These are phyloP conservation scores for Aeschynomene evenia DNA, from an alignment of 306 rosid genomes.

Conservation along the genomic window DNA sequence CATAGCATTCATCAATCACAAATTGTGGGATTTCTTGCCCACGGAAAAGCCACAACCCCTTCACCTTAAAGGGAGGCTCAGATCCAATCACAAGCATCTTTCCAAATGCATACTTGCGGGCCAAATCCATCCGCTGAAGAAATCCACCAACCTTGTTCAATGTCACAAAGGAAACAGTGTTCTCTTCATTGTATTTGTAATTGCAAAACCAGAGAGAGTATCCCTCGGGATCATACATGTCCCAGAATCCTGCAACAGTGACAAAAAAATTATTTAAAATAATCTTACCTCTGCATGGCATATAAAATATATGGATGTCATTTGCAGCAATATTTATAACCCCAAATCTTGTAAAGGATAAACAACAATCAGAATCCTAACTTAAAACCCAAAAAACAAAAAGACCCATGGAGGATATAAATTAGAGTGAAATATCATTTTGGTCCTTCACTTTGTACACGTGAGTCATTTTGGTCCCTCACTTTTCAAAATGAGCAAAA, in stretches of 20 bases:
- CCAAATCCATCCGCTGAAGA: constrained; percentile 77
- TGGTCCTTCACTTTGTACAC: no score
- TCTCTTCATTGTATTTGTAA: constrained; percentile 76
- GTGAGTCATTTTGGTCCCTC: no score
- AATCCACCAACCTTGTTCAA: constrained; percentile 74
- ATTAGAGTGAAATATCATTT: no score
- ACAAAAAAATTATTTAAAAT: background rate
- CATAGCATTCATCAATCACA: constrained; percentile 74
- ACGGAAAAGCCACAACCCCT: constrained; percentile 90
- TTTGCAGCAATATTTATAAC: background rate
- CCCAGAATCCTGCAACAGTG: constrained; percentile 72
- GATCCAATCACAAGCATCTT: constrained; percentile 82
- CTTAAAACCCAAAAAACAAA: background rate
- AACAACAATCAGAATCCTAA: background rate
- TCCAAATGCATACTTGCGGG: constrained; percentile 80
- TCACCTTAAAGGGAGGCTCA: constrained; percentile 76
- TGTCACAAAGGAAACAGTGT: constrained; percentile 74
- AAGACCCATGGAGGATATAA: background rate
- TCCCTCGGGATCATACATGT: constrained; percentile 86
- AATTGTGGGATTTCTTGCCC: constrained; percentile 72
- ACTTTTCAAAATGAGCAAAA: no score
- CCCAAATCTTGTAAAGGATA: background rate
- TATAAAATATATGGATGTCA: background rate
- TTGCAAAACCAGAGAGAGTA: constrained; percentile 88
- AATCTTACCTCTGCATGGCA: background rate